Conservation (phyloP, 208 protist genomes). For the Crithidia expoeki region DNA sequence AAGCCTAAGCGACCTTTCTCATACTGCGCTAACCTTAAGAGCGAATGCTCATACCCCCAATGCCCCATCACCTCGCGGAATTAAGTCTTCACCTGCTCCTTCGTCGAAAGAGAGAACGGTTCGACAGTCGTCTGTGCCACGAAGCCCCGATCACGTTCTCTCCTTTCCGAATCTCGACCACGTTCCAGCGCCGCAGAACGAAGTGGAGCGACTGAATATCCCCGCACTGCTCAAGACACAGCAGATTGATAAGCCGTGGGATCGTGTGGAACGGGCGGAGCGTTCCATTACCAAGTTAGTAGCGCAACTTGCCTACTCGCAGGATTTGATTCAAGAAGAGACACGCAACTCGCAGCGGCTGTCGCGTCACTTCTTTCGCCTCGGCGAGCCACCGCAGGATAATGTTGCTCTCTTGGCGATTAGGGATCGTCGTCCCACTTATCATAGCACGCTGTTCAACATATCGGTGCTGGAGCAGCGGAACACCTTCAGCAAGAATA, state of each 20-base stretch:
- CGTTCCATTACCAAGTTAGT: slow-evolving; percentile 9
- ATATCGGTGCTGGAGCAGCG: neutral
- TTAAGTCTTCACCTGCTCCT: neutral
- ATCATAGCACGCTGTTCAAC: neutral
- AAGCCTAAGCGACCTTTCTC: no score
- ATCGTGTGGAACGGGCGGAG: slow-evolving; percentile 30
- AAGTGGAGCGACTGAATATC: slow-evolving; percentile 15
- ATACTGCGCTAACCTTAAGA: no score
- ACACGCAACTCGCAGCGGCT: slow-evolving; percentile 18
- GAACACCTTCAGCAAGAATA: neutral
- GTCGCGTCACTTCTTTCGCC: slow-evolving; percentile 18
- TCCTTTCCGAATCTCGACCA: neutral
- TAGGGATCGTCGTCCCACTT: slow-evolving; percentile 1
- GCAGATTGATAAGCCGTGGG: slow-evolving; percentile 27
- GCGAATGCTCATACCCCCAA: no score
- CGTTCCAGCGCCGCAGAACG: slow-evolving; percentile 1
- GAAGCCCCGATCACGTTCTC: neutral
- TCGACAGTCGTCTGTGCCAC: neutral
- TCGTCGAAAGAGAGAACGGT: neutral
- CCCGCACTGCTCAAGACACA: slow-evolving; percentile 14
- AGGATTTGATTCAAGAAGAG: slow-evolving; percentile 26
- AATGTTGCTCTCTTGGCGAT: slow-evolving; percentile 12
- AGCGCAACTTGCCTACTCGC: slow-evolving; percentile 8
- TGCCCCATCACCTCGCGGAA: no score
- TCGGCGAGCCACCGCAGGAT: slow-evolving; percentile 15